phyloP scores from a whole-genome alignment of 1,284 basidiomycete species.

The Anthracocystis panici-leucophaei region DNA sequence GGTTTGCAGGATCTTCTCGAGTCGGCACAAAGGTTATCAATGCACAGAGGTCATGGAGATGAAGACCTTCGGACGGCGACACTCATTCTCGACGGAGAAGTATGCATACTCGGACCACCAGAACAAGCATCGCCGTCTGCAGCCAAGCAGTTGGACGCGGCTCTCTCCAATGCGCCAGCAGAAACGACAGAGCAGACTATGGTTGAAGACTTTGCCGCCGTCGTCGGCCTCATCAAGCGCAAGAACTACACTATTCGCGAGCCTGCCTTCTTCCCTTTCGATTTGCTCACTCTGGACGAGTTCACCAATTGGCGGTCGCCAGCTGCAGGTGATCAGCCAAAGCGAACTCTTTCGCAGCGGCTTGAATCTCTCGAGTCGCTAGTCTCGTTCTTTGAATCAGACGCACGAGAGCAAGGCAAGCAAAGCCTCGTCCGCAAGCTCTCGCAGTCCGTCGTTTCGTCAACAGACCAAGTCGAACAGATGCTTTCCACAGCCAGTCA shows the following conservation, averaged over 20 bases:
- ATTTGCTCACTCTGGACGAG: conserved; percentile 52
- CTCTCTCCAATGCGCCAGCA: background rate
- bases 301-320: conserved; percentile 43
- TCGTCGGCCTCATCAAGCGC: conserved; percentile 42
- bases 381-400: conserved; percentile 24
- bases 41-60: background rate
- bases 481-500: conserved; percentile 28
- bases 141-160: conserved; percentile 23
- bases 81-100: conserved; percentile 59
- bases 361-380: conserved; percentile 23
- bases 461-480: conserved; percentile 13
- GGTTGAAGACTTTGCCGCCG: conserved; percentile 55
- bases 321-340: background rate
- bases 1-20: conserved; percentile 17
- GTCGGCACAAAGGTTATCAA: background rate
- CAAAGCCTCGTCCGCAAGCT: conserved; percentile 35
- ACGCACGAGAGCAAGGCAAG: conserved; percentile 6
- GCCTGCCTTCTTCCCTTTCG: conserved; percentile 55
- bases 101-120: conserved; percentile 44
- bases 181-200: conserved; percentile 16
- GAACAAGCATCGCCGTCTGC: conserved; percentile 38
- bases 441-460: conserved; percentile 32
- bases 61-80: background rate
- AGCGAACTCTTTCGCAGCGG: conserved; percentile 38
- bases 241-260: conserved; percentile 33